Conservation (phyloP, 495 filamentous ascomycete species). For the Penicillium robsamsonii region DNA sequence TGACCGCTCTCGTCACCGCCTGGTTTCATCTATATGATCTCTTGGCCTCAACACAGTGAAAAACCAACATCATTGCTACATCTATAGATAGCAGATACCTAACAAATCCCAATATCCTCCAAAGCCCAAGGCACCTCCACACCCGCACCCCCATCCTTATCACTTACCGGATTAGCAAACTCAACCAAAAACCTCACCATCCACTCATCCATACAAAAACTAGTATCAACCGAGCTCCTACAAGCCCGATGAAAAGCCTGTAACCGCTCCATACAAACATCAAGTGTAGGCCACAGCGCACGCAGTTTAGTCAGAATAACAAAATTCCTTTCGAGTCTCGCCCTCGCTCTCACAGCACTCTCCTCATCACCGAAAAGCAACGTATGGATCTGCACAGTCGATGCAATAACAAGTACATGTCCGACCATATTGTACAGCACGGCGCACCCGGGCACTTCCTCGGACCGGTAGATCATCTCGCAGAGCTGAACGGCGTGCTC, state of each 20-base stretch:
- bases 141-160: not conserved
- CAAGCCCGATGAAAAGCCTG: constrained; percentile 41
- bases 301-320: constrained; percentile 33
- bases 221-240: constrained; percentile 26
- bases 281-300: constrained; percentile 38
- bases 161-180: constrained; percentile 20
- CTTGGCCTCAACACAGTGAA: no score
- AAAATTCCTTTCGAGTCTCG: constrained; percentile 41
- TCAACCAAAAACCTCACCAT: constrained; percentile 40
- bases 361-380: constrained; percentile 32
- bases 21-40: no score
- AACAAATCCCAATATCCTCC: constrained; percentile 5
- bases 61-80: no score
- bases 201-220: constrained; percentile 41
- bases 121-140: not conserved
- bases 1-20: constrained; percentile 4
- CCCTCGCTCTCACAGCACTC: constrained; percentile 22
- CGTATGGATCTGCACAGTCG: constrained; percentile 42
- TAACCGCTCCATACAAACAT: constrained; percentile 32
- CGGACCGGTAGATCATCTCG: constrained; percentile 35
- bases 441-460: constrained; percentile 31
- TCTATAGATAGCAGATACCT: not conserved
- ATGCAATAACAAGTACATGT: constrained; percentile 42
- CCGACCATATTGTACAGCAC: constrained; percentile 41
- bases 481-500: constrained; percentile 32